Percentiles rank a stretch among this genome's conserved stretches.
phyloP scores from a whole-genome alignment of 345 rosid species.

The Toxicodendron radicans region DNA sequence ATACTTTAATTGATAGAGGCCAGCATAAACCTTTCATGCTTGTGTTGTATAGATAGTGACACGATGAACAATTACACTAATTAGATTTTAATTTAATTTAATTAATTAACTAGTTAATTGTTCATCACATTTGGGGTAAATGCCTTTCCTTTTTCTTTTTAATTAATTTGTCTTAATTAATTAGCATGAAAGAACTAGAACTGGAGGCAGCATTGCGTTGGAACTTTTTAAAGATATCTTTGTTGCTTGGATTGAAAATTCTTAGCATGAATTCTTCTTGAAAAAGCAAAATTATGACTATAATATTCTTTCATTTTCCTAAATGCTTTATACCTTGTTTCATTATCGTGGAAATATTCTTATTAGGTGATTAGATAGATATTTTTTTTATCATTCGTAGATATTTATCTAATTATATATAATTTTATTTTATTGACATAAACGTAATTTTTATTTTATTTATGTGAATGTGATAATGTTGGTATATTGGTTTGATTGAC shows the following conservation, averaged over 20 bases:
- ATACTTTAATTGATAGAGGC: constrained; percentile 1
- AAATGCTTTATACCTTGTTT: background rate
- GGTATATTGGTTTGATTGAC: too few relatives aligned
- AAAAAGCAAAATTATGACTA: background rate
- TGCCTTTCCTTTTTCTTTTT: background rate
- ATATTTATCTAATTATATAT: too few relatives aligned
- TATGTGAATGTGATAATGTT: too few relatives aligned
- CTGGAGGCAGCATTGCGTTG: background rate
- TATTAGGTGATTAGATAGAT: too few relatives aligned
- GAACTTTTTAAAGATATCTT: background rate
- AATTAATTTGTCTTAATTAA: background rate
- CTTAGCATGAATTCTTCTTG: background rate
- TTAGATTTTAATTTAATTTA: too few relatives aligned
- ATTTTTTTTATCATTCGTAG: too few relatives aligned
- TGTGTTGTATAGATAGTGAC: constrained; percentile 9
- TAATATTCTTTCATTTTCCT: background rate
- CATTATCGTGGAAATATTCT: too few relatives aligned
- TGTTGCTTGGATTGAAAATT: background rate
- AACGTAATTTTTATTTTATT: too few relatives aligned
- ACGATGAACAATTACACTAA: background rate
- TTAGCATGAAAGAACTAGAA: background rate
- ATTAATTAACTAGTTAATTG: too few relatives aligned
- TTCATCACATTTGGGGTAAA: background rate
- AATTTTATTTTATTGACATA: too few relatives aligned
- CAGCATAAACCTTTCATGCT: constrained; percentile 11